These are phyloP conservation scores for Vigna trinervia DNA, from an alignment of 306 rosid genomes.

Conservation along the genomic window DNA sequence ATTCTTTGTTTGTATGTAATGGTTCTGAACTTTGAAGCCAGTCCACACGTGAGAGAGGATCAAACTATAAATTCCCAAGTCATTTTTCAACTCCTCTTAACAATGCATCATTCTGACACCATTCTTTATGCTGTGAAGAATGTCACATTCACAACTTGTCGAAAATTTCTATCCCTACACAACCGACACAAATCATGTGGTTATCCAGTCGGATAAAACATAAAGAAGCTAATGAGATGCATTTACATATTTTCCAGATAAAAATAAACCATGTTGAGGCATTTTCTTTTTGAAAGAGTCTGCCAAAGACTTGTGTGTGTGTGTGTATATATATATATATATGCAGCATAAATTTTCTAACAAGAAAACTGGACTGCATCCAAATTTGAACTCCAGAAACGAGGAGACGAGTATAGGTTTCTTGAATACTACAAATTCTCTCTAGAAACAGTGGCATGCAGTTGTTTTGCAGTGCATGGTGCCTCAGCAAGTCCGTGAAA, in stretches of 20 bases:
- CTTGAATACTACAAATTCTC: slow-evolving; percentile 46
- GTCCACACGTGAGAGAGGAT: not conserved
- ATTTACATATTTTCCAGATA: slow-evolving; percentile 29
- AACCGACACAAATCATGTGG: not conserved
- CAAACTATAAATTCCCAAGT: not conserved
- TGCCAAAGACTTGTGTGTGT: not conserved
- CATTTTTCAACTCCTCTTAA: not conserved
- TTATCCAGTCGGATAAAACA: not conserved
- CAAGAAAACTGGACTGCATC: slow-evolving; percentile 4
- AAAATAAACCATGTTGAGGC: slow-evolving; percentile 28
- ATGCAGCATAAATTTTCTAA: not conserved
- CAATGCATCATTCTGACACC: not conserved
- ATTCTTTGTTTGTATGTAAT: slow-evolving; percentile 1
- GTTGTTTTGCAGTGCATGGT: slow-evolving; percentile 72
- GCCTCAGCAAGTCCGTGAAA: slow-evolving; percentile 60
- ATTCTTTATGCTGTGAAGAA: not conserved
- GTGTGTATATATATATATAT: not conserved
- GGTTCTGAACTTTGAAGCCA: not conserved
- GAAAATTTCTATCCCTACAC: not conserved
- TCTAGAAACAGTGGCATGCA: slow-evolving; percentile 54
- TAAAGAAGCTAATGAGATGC: slow-evolving; percentile 16
- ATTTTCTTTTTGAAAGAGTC: slow-evolving; percentile 17
- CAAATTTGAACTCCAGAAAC: slow-evolving; percentile 7
- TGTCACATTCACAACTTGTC: not conserved
- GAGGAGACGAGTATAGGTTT: slow-evolving; percentile 9